These are phyloP conservation scores for Pholiota microspora DNA, from an alignment of 768 basidiomycete species.

Conservation along the genomic window DNA sequence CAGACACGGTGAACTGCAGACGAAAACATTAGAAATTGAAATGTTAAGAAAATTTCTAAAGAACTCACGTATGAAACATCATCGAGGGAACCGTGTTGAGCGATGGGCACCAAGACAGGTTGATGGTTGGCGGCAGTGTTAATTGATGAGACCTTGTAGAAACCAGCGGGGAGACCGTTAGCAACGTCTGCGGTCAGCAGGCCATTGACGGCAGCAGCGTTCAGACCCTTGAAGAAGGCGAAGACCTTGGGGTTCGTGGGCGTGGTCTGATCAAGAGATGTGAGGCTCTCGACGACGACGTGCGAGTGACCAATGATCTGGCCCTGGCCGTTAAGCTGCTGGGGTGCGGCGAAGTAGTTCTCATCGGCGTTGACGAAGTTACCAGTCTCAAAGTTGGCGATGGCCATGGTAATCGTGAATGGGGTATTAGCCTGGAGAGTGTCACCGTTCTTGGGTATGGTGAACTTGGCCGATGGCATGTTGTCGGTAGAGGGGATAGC, in stretches of 20 bases:
- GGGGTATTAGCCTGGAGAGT: slow-evolving; percentile 41
- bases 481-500: slow-evolving; percentile 46
- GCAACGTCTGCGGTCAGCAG: slow-evolving; percentile 48
- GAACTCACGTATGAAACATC: slow-evolving; percentile 53
- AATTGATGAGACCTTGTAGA: slow-evolving; percentile 61
- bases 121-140: slow-evolving; percentile 60
- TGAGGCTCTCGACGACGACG: slow-evolving; percentile 53
- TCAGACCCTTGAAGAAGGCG: slow-evolving; percentile 57
- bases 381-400: slow-evolving; percentile 45
- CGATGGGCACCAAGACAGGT: slow-evolving; percentile 55
- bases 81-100: slow-evolving; percentile 58
- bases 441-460: slow-evolving; percentile 42
- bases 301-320: slow-evolving; percentile 58
- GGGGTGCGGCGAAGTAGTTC: slow-evolving; percentile 57
- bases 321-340: slow-evolving; percentile 50
- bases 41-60: not conserved
- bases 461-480: slow-evolving; percentile 52
- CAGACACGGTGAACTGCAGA: slow-evolving; percentile 16
- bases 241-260: slow-evolving; percentile 50
- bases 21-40: not conserved
- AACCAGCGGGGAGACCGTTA: slow-evolving; percentile 53
- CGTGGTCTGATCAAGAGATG: slow-evolving; percentile 41
- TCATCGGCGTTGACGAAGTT: slow-evolving; percentile 53
- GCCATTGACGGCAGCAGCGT: slow-evolving; percentile 46
- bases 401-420: slow-evolving; percentile 52